A percentile compares a stretch with the other conserved stretches of the same genome.
phyloP scores from a whole-genome alignment of 2,329 filamentous ascomycete species.

The Nigrospora sphaerica region DNA sequence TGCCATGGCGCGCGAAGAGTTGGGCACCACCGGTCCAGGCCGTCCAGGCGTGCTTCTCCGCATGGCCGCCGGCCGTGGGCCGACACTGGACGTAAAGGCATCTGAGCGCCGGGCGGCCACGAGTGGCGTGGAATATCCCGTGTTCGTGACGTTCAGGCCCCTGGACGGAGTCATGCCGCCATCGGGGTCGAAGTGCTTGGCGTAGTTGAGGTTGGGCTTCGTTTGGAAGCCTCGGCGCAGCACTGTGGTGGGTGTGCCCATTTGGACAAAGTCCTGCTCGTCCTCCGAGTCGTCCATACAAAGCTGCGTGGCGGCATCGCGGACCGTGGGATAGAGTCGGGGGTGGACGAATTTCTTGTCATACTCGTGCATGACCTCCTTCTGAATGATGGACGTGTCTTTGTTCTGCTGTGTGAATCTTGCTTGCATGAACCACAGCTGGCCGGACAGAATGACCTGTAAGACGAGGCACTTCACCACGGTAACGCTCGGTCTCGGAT shows the following conservation, averaged over 20 bases:
- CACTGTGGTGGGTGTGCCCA: constrained; percentile 49
- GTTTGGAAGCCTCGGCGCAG: constrained; percentile 73
- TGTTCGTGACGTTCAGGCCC: constrained; percentile 27
- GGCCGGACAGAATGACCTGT: constrained; percentile 65
- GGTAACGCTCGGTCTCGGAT: constrained; percentile 77
- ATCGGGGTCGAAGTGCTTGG: constrained; percentile 65
- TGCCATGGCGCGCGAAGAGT: constrained; percentile 10
- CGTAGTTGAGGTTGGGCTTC: constrained; percentile 77
- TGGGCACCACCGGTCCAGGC: constrained; percentile 34
- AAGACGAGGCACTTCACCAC: constrained; percentile 78
- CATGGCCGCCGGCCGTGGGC: constrained; percentile 42
- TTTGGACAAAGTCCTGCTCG: constrained; percentile 34
- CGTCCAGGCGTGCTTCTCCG: constrained; percentile 68
- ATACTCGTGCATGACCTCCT: constrained; percentile 91
- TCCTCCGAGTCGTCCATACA: constrained; percentile 39
- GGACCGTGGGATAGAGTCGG: constrained; percentile 70
- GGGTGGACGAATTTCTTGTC: constrained; percentile 94
- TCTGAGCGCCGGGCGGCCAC: constrained; percentile 23
- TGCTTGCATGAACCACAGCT: constrained; percentile 66
- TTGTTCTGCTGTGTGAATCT: constrained; percentile 79
- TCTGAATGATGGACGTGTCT: constrained; percentile 77
- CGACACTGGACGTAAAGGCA: constrained; percentile 19
- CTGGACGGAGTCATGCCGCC: constrained; percentile 21
- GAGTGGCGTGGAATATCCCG: constrained; percentile 36
- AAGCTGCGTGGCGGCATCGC: constrained; percentile 74